Percentiles rank a stretch among this genome's conserved stretches.
phyloP scores from a whole-genome alignment of 169 alveolate genomes.

The Plasmodium coatneyi region DNA sequence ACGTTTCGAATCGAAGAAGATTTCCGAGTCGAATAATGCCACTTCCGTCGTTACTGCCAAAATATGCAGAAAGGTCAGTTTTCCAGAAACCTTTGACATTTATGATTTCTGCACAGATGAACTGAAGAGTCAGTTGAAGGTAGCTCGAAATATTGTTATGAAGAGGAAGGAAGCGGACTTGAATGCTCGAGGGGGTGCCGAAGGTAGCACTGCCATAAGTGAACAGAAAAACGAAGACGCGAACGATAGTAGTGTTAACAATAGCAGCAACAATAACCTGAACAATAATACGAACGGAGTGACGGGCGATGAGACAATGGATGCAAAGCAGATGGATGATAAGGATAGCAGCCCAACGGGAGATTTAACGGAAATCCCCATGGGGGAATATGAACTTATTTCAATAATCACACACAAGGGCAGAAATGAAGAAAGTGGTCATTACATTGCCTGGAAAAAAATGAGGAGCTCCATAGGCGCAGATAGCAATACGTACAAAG shows the following conservation, averaged over 20 bases:
- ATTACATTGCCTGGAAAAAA: constrained; percentile 96
- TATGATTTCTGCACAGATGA: constrained; percentile 94
- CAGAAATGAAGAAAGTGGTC: constrained; percentile 97
- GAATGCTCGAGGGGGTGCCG: neutral
- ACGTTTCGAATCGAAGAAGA: constrained; percentile 96
- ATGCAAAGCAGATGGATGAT: neutral
- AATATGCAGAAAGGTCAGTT: constrained; percentile 93
- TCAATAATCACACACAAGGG: constrained; percentile 98
- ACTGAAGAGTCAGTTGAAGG: constrained; percentile 80
- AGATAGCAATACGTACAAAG: constrained; percentile 5
- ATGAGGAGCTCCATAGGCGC: constrained; percentile 18
- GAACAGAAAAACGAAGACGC: neutral
- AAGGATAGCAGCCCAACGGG: constrained; percentile 6
- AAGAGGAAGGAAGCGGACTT: constrained; percentile 83
- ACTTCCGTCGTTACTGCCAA: constrained; percentile 96
- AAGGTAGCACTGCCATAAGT: neutral
- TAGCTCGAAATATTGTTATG: constrained; percentile 87
- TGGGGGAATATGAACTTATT: constrained; percentile 95
- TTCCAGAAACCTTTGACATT: constrained; percentile 93
- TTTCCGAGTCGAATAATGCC: constrained; percentile 82
- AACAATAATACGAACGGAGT: neutral
- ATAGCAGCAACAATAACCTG: neutral
- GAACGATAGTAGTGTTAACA: neutral
- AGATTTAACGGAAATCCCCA: constrained; percentile 46
- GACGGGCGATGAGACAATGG: neutral